A percentile compares a stretch with the other conserved stretches of the same genome.
Evolutionary conservation across 2,329 filamentous ascomycete species (phyloP).

Genomic region (Epichloe elymi): DNA sequence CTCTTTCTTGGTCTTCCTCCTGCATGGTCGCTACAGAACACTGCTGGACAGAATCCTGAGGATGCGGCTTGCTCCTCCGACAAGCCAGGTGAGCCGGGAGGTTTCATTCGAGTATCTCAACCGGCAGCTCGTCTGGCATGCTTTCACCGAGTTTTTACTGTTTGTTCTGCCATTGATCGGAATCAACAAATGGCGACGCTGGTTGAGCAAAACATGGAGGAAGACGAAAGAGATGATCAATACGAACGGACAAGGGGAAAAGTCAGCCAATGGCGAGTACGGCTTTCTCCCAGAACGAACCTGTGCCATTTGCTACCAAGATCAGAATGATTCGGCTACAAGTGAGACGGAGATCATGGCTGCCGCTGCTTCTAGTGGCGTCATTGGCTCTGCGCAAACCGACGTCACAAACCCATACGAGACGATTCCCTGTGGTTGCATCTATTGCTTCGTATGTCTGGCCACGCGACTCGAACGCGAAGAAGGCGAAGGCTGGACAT

Average conservation of each 20-base stretch:
- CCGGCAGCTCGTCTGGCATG: slow-evolving; percentile 95
- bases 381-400: slow-evolving; percentile 77
- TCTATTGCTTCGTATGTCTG: slow-evolving; percentile 96
- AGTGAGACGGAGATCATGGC: slow-evolving; percentile 67
- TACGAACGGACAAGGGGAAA: slow-evolving; percentile 31
- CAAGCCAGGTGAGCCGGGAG: slow-evolving; percentile 74
- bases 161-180: slow-evolving; percentile 96
- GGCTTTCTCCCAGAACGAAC: slow-evolving; percentile 83
- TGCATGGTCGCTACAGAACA: slow-evolving; percentile 84
- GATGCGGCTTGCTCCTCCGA: slow-evolving; percentile 74
- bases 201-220: slow-evolving; percentile 77
- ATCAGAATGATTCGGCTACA: slow-evolving; percentile 62
- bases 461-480: slow-evolving; percentile 80
- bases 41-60: slow-evolving; percentile 73
- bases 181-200: slow-evolving; percentile 82
- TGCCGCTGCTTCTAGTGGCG: slow-evolving; percentile 56
- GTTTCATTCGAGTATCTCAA: slow-evolving; percentile 98
- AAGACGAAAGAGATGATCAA: slow-evolving; percentile 56
- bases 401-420: slow-evolving; percentile 97
- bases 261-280: slow-evolving; percentile 56
- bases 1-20: slow-evolving; percentile 82
- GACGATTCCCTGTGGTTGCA: slow-evolving; percentile 72
- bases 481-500: slow-evolving; percentile 89
- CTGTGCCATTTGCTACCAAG: slow-evolving; percentile 92
- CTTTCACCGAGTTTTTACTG: slow-evolving; percentile 97